These are phyloP conservation scores for Urochloa ruziziensis DNA, from an alignment of 176 grass and related monocot species.

Conservation along the genomic window DNA sequence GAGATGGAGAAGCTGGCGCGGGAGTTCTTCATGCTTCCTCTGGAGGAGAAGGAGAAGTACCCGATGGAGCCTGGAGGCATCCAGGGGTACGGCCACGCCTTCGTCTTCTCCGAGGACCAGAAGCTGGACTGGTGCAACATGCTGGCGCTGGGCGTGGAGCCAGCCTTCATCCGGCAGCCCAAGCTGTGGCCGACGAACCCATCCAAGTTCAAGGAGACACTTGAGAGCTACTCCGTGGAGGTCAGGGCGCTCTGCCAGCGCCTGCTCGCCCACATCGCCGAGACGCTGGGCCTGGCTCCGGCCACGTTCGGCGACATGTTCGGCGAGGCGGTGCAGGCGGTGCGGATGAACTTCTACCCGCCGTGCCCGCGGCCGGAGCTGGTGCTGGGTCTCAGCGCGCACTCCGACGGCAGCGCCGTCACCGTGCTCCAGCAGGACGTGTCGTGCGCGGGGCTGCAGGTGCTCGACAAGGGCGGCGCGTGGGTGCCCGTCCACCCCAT, in stretches of 20 bases:
- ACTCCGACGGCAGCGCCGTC: slow-evolving; percentile 89
- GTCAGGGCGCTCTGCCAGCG: slow-evolving; percentile 53
- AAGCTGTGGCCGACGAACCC: slow-evolving; percentile 74
- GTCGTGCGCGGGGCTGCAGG: slow-evolving; percentile 60
- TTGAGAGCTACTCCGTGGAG: slow-evolving; percentile 61
- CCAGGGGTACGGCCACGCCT: slow-evolving; percentile 87
- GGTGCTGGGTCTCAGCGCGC: slow-evolving; percentile 73
- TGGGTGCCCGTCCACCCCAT: slow-evolving; percentile 67
- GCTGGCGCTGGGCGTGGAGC: slow-evolving; percentile 77
- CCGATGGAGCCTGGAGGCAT: slow-evolving; percentile 73
- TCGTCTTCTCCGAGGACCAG: slow-evolving; percentile 91
- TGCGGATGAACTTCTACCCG: slow-evolving; percentile 89
- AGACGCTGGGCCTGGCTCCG: slow-evolving; percentile 47
- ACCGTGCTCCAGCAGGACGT: slow-evolving; percentile 92
- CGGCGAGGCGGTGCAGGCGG: slow-evolving; percentile 81
- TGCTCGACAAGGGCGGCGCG: slow-evolving; percentile 37
- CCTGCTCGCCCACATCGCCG: slow-evolving; percentile 49
- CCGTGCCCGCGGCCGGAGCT: slow-evolving; percentile 69
- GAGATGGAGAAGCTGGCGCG: slow-evolving; percentile 55
- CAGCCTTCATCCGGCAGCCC: slow-evolving; percentile 55
- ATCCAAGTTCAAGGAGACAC: slow-evolving; percentile 42
- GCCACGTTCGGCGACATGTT: slow-evolving; percentile 59
- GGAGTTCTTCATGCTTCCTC: slow-evolving; percentile 90
- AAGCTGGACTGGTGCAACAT: slow-evolving; percentile 98
- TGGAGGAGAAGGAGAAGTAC: slow-evolving; percentile 87